phyloP scores from a whole-genome alignment of 2,329 filamentous ascomycete genomes.

The Zasmidium cellare region DNA sequence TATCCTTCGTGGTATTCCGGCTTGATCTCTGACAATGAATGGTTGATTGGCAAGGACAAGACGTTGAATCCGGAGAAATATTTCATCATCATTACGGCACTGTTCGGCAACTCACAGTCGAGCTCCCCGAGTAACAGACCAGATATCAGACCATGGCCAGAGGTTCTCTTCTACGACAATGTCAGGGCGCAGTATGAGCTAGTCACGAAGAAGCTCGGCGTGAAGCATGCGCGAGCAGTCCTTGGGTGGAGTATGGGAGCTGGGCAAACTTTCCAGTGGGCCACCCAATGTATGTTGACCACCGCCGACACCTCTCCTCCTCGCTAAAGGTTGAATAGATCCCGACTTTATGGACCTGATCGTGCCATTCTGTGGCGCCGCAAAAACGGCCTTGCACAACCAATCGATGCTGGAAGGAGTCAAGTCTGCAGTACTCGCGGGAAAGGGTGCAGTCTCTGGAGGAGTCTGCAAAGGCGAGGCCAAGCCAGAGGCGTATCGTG shows the following conservation, averaged over 20 bases:
- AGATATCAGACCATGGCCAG: conserved; percentile 58
- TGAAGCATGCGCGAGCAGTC: conserved; percentile 62
- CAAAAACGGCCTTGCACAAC: conserved; percentile 66
- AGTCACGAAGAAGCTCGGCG: conserved; percentile 62
- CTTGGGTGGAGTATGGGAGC: conserved; percentile 73
- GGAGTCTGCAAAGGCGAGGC: conserved; percentile 52
- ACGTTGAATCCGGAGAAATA: conserved; percentile 64
- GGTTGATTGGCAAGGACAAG: conserved; percentile 68
- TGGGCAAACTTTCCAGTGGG: conserved; percentile 55
- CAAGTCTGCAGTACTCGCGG: conserved; percentile 60
- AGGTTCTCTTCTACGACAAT: conserved; percentile 67
- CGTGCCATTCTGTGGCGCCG: conserved; percentile 66
- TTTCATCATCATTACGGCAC: conserved; percentile 67
- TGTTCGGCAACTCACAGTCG: conserved; percentile 70
- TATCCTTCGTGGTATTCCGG: conserved; percentile 79
- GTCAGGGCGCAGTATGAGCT: conserved; percentile 66
- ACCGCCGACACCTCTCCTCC: no score
- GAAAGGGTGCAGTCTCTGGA: conserved; percentile 55
- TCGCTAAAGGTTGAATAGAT: background rate
- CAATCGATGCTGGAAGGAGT: conserved; percentile 68
- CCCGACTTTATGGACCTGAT: conserved; percentile 63
- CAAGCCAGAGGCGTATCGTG: conserved; percentile 32
- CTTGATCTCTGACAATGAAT: conserved; percentile 69
- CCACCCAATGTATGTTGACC: conserved; percentile 29
- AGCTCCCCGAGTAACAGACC: conserved; percentile 63